Base-by-base conservation (phyloP, 768 basidiomycete genomes). In the Myochromella boudieri region DNA sequence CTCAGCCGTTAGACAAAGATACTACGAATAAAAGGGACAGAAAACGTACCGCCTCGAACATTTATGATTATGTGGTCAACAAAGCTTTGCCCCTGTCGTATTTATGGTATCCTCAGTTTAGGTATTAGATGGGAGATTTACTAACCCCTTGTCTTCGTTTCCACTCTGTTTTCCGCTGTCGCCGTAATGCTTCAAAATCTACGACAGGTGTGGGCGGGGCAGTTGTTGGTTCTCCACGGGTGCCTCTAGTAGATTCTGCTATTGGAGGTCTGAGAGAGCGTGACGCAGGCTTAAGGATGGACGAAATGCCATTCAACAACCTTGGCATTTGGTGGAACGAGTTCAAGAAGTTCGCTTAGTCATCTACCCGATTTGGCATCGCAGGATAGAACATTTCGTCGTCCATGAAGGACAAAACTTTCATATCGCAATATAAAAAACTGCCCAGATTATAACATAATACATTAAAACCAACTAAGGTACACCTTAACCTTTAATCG, bases 41-140 rank as follows among this genome's bases (percentile, higher is more conserved):
- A 36, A 40, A 6, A 75, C 51, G 24, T 56, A 87, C 91, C 91
- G 57, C 75, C 90, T 48, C 86, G 78, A 17, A 93, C 72, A 37
- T 82, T 85, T n/a, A 94, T 74, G 34, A 92, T 71, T 43, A 89
- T 71, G 63, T 91, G 80, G 68, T 95, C 93, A 3, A 94, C 73
- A 57, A 94, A 97, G 0, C 77, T 71, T 58, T 86, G 82, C 4
- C 86, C 87, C 86, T 92, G 53, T 3, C 40, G 14, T n/a, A 39
- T 42, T 32, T 18, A 31, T 40, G 42, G 49, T 48, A 36, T 54
- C 50, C 33, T 52, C 51, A 25, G 24, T 6, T 21, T 32, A 34
- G 15, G 42, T 10, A 37, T 28, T 24, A 10, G 29, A n/a, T 37
- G 34, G 12, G 18, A 27, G 29, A 41, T 37, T 5, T 17, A 27